Base-by-base conservation (phyloP, 2,329 filamentous ascomycete species). In the Nannizzia gypsea region DNA sequence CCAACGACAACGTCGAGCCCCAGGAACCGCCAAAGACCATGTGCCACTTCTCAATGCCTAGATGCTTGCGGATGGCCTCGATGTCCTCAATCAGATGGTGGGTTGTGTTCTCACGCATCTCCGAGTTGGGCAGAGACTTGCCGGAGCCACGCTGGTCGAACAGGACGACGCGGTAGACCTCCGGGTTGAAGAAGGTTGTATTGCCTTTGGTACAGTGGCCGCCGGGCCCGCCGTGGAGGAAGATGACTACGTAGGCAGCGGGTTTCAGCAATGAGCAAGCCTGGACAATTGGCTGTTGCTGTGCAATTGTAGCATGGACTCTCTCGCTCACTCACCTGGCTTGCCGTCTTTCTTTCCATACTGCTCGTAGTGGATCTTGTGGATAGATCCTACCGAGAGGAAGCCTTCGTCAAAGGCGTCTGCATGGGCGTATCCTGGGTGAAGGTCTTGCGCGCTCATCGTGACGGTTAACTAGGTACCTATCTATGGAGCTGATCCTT, bases 61-160 rank as follows among this genome's bases (percentile, higher is more conserved):
- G 68, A 58, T 77, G 74, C 15, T 68, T 62, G 42, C 77, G 72
- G 1, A 79, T 66, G 1, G 66, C 64, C 61, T 79, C 77, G 62
- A 79, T 74, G 61, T 80, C 77, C n/a, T 70, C 64, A 2, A 78
- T 70, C 0, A 79, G 67, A 60, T 73, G 66, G 68, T 72, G 72
- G 2, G 77, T 78, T 0, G 74, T 78, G 67, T 54, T 54, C 26
- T 78, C 71, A 9, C 67, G 65, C 1, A 76, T 69, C 26, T 72
- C 71, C 24, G 73, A 72, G 17, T 68, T 66, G 5, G 77, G 77
- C 0, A 69, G 69, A 4, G 76, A 79, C 62, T 74, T 70, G 4
- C 77, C 77, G 15, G 69, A 71, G 5, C 77, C 77, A 15, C 77
- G 73, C 64, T 80, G 77, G 64, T 80, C 77, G 56, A 79, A 68